Base-by-base conservation (phyloP, 2,329 filamentous ascomycete species). In the Rhexocercosporidium sp. region DNA sequence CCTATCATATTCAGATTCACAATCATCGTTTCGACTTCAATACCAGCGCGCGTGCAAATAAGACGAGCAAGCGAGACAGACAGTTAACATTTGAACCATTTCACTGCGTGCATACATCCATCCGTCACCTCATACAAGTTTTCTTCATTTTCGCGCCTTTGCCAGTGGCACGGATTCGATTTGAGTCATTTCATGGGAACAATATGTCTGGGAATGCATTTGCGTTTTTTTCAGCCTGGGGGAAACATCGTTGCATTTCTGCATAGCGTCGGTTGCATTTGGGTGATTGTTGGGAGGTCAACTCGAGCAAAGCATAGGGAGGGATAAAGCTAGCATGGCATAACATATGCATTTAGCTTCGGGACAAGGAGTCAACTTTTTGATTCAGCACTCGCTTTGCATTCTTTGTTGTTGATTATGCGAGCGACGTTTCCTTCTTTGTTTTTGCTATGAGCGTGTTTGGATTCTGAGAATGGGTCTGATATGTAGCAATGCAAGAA, bases 241-340 rank as follows among this genome's bases (percentile, higher is more conserved):
- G 66, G 68, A 60, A 63, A 63, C 65, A 65, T 66, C 44, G 62
- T 53, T 56, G 65, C 56, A 66, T 22, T 12, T 20, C 12, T 71
- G 72, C 72, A 73, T 73, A 72, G 72, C 72, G 70, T 54, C 57
- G 72, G 72, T 46, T 69, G 72, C 72, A 74, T 74, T 54, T 63
- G 44, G 66, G 62, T 41, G 31, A 29, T 56, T n/a, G n/a, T 44
- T 6, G 44, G 44, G 44, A 8, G 6, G 16, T n/a, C 16, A 7
- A 20, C 44, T 20, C 3, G 18, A 44, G 41, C 41, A 20, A 3
- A n/a, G 41, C 41, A 18, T n/a, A n/a, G 41, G 16, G n/a, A 44
- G 14, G 41, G 6, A 11, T 37, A 37, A 37, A 37, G 34, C 34
- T 37, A 37, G 34, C 34, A 37, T 37, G 9, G 34, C 34, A 37